Evolutionary conservation across 2,329 filamentous ascomycete genomes (phyloP).

Genomic region (Dactylellina parvicollis): DNA sequence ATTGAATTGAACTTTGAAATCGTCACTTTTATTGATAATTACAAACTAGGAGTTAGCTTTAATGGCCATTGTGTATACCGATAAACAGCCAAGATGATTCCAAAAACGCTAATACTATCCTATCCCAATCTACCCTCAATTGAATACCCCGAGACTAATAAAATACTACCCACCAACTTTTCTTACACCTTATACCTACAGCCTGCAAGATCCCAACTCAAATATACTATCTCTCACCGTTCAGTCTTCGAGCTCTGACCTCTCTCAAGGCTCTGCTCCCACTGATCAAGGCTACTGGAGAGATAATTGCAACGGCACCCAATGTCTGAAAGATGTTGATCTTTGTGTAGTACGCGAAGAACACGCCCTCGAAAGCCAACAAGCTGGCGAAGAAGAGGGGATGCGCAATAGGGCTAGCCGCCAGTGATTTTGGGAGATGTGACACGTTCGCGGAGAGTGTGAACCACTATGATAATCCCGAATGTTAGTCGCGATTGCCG

Average conservation of each 20-base stretch:
- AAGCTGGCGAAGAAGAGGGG: slow-evolving; percentile 86
- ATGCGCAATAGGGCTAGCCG: slow-evolving; percentile 81
- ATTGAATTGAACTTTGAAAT: background rate
- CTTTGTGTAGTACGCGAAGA: slow-evolving; percentile 90
- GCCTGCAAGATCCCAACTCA: background rate
- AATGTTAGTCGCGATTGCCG: background rate
- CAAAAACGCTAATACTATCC: background rate
- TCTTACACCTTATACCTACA: background rate
- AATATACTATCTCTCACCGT: slow-evolving; percentile 71
- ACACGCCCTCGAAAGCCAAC: slow-evolving; percentile 85
- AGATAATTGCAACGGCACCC: slow-evolving; percentile 75
- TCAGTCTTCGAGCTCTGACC: slow-evolving; percentile 86
- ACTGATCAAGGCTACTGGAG: slow-evolving; percentile 79
- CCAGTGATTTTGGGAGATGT: slow-evolving; percentile 79
- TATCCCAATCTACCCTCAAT: background rate
- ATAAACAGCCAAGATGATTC: background rate
- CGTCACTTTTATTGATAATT: slow-evolving; percentile 25
- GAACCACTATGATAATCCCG: slow-evolving; percentile 72
- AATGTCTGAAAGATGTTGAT: slow-evolving; percentile 94
- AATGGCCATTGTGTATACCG: background rate
- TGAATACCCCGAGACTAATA: too few species aligned
- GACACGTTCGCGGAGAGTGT: slow-evolving; percentile 82
- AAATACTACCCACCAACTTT: too few species aligned
- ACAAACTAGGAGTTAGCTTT: slow-evolving; percentile 9
- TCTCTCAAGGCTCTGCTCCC: slow-evolving; percentile 90